A percentile compares a stretch with the other conserved stretches of the same genome.
phyloP scores from a whole-genome alignment of 2,329 filamentous ascomycete species.

The Trichothecium roseum region DNA sequence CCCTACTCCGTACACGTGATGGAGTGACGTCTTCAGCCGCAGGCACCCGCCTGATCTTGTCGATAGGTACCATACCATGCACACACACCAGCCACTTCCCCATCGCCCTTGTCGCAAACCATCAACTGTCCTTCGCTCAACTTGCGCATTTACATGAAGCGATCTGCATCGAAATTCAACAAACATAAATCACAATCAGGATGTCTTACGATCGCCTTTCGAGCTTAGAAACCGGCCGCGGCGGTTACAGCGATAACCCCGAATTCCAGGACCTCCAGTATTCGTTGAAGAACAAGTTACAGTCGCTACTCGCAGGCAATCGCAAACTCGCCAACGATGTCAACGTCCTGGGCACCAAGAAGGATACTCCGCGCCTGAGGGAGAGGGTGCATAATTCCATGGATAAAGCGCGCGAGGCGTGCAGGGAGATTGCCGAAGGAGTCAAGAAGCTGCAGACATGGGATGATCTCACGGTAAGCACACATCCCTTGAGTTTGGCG shows the following conservation, averaged over 20 bases:
- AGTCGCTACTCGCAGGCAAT: slow-evolving; percentile 81
- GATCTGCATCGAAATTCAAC: background rate
- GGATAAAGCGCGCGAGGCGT: slow-evolving; percentile 75
- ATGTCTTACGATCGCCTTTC: slow-evolving; percentile 93
- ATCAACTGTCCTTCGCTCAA: slow-evolving; percentile 3
- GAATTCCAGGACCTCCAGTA: slow-evolving; percentile 79
- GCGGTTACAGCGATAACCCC: slow-evolving; percentile 84
- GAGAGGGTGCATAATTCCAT: slow-evolving; percentile 83
- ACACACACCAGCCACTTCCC: background rate
- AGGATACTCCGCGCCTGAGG: slow-evolving; percentile 81
- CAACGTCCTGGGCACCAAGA: slow-evolving; percentile 74
- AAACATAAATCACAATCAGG: slow-evolving; percentile 3
- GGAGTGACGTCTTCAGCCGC: background rate
- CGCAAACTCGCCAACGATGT: slow-evolving; percentile 77
- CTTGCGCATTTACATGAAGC: background rate
- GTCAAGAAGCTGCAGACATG: slow-evolving; percentile 84
- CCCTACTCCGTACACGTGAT: too few species aligned
- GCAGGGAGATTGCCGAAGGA: slow-evolving; percentile 87
- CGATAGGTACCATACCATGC: background rate
- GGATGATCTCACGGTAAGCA: slow-evolving; percentile 69
- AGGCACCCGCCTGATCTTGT: background rate
- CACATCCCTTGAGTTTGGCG: background rate
- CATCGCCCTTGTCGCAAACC: slow-evolving; percentile 3
- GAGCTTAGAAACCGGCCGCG: slow-evolving; percentile 68
- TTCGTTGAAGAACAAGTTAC: slow-evolving; percentile 77